These are phyloP conservation scores for Ogataea ganodermae DNA, from an alignment of 805 yeast genomes.

Conservation along the genomic window DNA sequence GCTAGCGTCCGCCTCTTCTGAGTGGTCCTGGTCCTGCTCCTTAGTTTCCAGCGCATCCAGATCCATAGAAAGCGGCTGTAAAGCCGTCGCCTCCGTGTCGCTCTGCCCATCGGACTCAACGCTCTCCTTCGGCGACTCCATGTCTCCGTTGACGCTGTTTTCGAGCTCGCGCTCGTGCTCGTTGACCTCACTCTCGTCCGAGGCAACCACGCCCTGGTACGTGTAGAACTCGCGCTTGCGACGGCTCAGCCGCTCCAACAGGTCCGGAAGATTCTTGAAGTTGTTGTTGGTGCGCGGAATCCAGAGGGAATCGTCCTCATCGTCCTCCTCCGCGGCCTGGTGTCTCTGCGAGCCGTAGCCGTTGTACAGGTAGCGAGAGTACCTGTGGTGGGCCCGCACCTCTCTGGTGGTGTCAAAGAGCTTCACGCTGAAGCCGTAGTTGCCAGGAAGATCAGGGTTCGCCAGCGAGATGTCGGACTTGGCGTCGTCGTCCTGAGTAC, in stretches of 20 bases:
- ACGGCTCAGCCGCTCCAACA: slow-evolving; percentile 35
- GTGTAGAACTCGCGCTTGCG: slow-evolving; percentile 36
- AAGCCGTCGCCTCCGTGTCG: not conserved
- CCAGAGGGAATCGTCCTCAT: slow-evolving; percentile 39
- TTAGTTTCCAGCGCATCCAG: not conserved
- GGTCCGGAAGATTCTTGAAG: slow-evolving; percentile 42
- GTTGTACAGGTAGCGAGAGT: slow-evolving; percentile 13
- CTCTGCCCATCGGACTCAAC: not conserved
- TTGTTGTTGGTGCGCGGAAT: slow-evolving; percentile 45
- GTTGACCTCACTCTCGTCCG: slow-evolving; percentile 13
- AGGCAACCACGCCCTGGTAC: slow-evolving; percentile 23
- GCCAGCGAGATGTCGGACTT: slow-evolving; percentile 54
- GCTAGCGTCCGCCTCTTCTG: not conserved
- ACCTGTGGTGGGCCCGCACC: slow-evolving; percentile 20
- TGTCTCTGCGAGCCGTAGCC: slow-evolving; percentile 9
- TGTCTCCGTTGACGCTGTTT: slow-evolving; percentile 1
- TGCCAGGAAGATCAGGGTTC: slow-evolving; percentile 51
- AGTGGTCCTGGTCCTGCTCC: too few species aligned
- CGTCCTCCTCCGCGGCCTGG: slow-evolving; percentile 19
- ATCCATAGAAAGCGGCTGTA: slow-evolving; percentile 1
- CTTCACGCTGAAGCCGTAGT: slow-evolving; percentile 50
- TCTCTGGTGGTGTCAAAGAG: slow-evolving; percentile 37
- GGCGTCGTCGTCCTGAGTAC: slow-evolving; percentile 37
- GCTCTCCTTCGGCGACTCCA: slow-evolving; percentile 1
- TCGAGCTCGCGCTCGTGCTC: not conserved